A percentile compares a stretch with the other conserved stretches of the same genome.
These are phyloP conservation scores for Raffaelea deltoideospora DNA, from an alignment of 2,329 filamentous ascomycete genomes.

Conservation along the genomic window DNA sequence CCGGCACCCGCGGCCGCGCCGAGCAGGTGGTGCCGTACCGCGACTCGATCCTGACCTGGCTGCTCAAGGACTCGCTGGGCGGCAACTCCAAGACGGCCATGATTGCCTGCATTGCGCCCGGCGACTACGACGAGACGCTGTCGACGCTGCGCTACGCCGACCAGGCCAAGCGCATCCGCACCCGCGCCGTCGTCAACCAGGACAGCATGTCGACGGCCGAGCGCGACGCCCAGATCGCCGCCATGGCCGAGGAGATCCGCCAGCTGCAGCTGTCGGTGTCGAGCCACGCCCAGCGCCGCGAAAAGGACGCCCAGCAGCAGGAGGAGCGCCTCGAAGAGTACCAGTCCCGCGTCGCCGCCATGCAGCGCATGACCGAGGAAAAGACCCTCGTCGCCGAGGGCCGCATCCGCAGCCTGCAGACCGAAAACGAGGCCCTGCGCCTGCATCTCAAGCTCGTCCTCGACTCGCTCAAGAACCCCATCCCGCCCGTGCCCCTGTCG, in stretches of 20 bases:
- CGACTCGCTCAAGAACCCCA: conserved; percentile 79
- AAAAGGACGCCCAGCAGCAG: conserved; percentile 57
- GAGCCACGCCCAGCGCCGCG: conserved; percentile 47
- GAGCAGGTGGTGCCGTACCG: conserved; percentile 78
- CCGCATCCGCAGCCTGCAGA: conserved; percentile 81
- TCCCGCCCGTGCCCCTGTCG: conserved; percentile 37
- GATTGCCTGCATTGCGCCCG: conserved; percentile 93
- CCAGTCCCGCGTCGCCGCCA: conserved; percentile 71
- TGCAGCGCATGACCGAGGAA: conserved; percentile 96
- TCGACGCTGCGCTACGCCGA: conserved; percentile 94
- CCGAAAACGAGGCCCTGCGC: conserved; percentile 78
- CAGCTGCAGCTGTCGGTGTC: conserved; percentile 62
- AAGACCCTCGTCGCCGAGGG: conserved; percentile 76
- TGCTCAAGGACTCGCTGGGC: conserved; percentile 87
- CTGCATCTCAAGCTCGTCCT: conserved; percentile 80
- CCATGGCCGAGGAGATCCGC: conserved; percentile 93
- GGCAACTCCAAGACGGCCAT: conserved; percentile 98
- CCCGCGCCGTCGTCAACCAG: conserved; percentile 87
- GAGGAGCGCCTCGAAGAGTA: conserved; percentile 88
- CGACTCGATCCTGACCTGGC: conserved; percentile 70
- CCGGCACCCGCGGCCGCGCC: conserved; percentile 24
- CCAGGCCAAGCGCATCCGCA: conserved; percentile 94
- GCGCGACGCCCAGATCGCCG: conserved; percentile 81
- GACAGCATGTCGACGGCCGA: conserved; percentile 85
- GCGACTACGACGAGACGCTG: conserved; percentile 92